Conservation (phyloP, 768 basidiomycete species). For the Glaciozyma antarctica region DNA sequence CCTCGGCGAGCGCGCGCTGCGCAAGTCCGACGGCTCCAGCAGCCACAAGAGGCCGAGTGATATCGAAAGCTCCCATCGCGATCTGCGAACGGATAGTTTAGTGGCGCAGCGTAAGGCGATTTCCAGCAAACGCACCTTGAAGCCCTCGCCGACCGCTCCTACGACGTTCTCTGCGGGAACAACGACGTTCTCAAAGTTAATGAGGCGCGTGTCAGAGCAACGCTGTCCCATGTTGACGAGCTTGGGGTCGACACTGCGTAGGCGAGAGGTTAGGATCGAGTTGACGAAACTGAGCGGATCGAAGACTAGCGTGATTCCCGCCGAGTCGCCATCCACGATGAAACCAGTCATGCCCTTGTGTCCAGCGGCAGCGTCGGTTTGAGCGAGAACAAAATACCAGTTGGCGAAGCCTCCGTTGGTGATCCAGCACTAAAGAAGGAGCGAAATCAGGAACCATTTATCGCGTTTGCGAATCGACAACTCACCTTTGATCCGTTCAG, state of each 20-base stretch:
- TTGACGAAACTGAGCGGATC: not conserved
- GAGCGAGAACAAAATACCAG: slow-evolving; percentile 44
- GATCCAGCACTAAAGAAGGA: slow-evolving; percentile 25
- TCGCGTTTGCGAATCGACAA: not conserved
- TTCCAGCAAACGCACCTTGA: slow-evolving; percentile 29
- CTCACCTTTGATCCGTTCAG: slow-evolving; percentile 14
- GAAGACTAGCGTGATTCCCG: slow-evolving; percentile 31
- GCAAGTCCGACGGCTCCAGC: slow-evolving; percentile 41
- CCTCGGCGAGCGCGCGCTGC: slow-evolving; percentile 41
- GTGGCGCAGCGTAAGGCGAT: slow-evolving; percentile 17
- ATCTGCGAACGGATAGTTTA: slow-evolving; percentile 24
- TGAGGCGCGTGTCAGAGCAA: slow-evolving; percentile 42
- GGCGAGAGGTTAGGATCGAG: not conserved
- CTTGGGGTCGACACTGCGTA: slow-evolving; percentile 35
- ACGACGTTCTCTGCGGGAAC: slow-evolving; percentile 38
- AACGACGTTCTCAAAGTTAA: slow-evolving; percentile 37
- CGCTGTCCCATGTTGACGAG: slow-evolving; percentile 42
- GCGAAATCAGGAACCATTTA: not conserved
- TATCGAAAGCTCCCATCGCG: slow-evolving; percentile 42
- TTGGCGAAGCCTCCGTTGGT: slow-evolving; percentile 40
- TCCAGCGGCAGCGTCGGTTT: slow-evolving; percentile 38
- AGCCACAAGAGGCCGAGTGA: slow-evolving; percentile 42
- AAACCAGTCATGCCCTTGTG: slow-evolving; percentile 41
- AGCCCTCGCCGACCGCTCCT: slow-evolving; percentile 38
- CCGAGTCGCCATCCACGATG: slow-evolving; percentile 39